These are phyloP conservation scores for Tuber melanosporum DNA, from an alignment of 495 filamentous ascomycete species.

Conservation along the genomic window DNA sequence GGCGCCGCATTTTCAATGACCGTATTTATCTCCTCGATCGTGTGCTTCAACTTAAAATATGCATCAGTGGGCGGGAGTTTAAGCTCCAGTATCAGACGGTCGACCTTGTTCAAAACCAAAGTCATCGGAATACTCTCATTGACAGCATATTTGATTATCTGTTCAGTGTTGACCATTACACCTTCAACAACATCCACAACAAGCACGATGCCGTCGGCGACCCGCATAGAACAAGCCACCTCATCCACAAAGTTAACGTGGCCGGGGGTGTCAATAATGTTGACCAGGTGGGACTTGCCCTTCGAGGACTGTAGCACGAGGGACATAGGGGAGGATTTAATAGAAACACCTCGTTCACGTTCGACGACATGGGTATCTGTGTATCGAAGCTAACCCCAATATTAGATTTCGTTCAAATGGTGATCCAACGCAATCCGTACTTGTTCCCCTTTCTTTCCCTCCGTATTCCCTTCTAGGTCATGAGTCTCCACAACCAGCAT, in stretches of 20 bases:
- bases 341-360: slow-evolving; percentile 81
- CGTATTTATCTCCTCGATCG: slow-evolving; percentile 95
- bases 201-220: slow-evolving; percentile 86
- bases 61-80: slow-evolving; percentile 92
- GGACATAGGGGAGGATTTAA: slow-evolving; percentile 93
- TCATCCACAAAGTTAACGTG: slow-evolving; percentile 99
- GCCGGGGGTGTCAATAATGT: slow-evolving; percentile 91
- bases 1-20: slow-evolving; percentile 83
- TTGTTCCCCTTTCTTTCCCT: slow-evolving; percentile 75
- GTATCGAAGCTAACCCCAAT: slow-evolving; percentile 66
- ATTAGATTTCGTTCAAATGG: slow-evolving; percentile 9
- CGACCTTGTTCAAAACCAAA: slow-evolving; percentile 93
- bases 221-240: slow-evolving; percentile 75
- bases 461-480: slow-evolving; percentile 71
- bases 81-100: slow-evolving; percentile 86
- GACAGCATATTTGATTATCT: slow-evolving; percentile 92
- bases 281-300: slow-evolving; percentile 92
- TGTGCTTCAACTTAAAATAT: slow-evolving; percentile 97
- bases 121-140: slow-evolving; percentile 83
- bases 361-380: slow-evolving; percentile 88
- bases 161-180: slow-evolving; percentile 91
- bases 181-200: slow-evolving; percentile 98
- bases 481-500: slow-evolving; percentile 96
- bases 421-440: slow-evolving; percentile 8
- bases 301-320: slow-evolving; percentile 77